Base-by-base conservation (phyloP, 352 stramenopile genomes). In the Phytophthora melonis region DNA sequence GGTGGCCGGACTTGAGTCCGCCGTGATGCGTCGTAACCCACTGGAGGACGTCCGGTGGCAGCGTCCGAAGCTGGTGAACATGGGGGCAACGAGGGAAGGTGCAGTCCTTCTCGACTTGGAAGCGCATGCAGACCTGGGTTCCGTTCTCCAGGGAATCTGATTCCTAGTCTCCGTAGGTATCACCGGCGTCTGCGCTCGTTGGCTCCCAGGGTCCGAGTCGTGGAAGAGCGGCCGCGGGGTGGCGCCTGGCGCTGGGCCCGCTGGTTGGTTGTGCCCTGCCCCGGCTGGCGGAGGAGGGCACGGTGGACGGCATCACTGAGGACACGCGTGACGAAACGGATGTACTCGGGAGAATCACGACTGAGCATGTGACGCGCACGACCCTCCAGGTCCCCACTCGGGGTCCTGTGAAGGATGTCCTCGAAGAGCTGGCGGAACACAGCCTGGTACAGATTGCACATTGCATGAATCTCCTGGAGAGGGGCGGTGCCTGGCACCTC, bases 91-190 rank as follows among this genome's bases (percentile, higher is more conserved):
- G 11, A 18, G 19, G 27, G n/a, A 66, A 66, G 27, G 64, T 47
- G 21, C 55, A 65, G 49, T 53, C 57, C 19, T 27, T 57, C 18
- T 5, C 30, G 3, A 30, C 47, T 34, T 71, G 65, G 23, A 66
- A 71, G 11, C 23, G 57, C 19, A 56, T 19, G 34, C 57, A 71
- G 7, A 66, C 49, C 5, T 59, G 65, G 19, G 30, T 61, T 16
- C 57, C 56, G 19, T 41, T n/a, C 1, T 45, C 23, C 1, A 30
- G 13, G 49, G 47, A n/a, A 65, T 66, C 49, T 56, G 65, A 39
- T 16, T 25, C 41, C 16, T 3, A 50, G 41, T 50, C 3, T 16
- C 41, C 18, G 16, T 6, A 50, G 16, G 16, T 21, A 50, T 50
- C 16, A 50, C 41, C 16, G 41, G 18, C 13, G 41, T 9, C 14